Evolutionary conservation across 2,329 filamentous ascomycete species (phyloP).

Genomic region (Fusarium lyarnte): DNA sequence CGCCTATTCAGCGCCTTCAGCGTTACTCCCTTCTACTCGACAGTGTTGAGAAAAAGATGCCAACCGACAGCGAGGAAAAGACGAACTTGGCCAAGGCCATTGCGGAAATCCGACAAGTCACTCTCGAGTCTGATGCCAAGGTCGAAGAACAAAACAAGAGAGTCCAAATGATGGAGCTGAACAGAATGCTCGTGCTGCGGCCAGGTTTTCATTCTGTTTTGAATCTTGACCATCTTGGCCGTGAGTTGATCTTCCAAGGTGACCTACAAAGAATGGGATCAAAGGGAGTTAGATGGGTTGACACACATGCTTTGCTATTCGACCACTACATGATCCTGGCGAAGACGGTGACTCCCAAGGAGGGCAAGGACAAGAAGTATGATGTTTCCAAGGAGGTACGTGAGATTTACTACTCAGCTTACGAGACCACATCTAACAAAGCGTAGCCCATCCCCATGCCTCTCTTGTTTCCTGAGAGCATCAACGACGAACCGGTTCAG

Average conservation of each 20-base stretch:
- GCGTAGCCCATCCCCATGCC: conserved; percentile 91
- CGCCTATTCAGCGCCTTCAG: conserved; percentile 91
- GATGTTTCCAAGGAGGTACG: conserved; percentile 90
- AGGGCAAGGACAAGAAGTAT: conserved; percentile 80
- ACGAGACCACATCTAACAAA: conserved; percentile 37
- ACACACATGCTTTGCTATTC: conserved; percentile 92
- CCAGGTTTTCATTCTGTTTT: conserved; percentile 90
- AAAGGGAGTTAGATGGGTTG: conserved; percentile 91
- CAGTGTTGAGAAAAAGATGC: conserved; percentile 86
- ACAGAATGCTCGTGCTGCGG: conserved; percentile 82
- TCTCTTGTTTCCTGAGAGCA: conserved; percentile 88
- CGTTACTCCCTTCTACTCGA: conserved; percentile 85
- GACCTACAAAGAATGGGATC: conserved; percentile 89
- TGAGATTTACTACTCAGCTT: neutral
- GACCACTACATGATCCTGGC: conserved; percentile 96
- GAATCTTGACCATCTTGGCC: conserved; percentile 92
- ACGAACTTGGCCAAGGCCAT: conserved; percentile 83
- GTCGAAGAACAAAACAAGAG: conserved; percentile 94
- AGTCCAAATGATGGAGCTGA: conserved; percentile 86
- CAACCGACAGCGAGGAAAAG: conserved; percentile 88
- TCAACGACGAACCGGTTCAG: conserved; percentile 89
- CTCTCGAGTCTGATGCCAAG: conserved; percentile 88
- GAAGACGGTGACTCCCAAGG: conserved; percentile 78
- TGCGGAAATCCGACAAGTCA: conserved; percentile 89
- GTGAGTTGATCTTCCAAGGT: conserved; percentile 87